Evolutionary conservation across 257 asterid species (phyloP).

Genomic region (Verbena officinalis): DNA sequence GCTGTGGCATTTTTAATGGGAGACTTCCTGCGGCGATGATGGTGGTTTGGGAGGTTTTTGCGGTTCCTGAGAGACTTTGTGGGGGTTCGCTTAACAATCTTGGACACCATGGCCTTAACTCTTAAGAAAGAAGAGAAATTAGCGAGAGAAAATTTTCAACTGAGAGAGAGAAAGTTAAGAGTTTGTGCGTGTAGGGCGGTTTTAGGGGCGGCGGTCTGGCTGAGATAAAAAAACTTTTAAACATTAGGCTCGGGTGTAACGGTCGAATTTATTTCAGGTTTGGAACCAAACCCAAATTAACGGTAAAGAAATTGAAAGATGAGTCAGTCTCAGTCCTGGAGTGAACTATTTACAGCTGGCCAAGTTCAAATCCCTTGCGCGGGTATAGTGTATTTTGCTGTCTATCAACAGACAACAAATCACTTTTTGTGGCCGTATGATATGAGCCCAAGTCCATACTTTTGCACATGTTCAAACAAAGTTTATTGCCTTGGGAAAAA

Average conservation of each 20-base stretch:
- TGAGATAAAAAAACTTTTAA: conserved; percentile 11
- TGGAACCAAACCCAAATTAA: conserved; percentile 31
- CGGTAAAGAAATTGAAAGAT: conserved; percentile 1
- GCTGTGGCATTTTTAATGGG: conserved; percentile 63
- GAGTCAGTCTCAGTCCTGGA: too few relatives aligned
- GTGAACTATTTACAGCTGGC: conserved; percentile 22
- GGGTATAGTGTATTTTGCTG: conserved; percentile 9
- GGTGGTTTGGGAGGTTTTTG: conserved; percentile 38
- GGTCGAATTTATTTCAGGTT: conserved; percentile 54
- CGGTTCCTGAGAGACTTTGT: conserved; percentile 65
- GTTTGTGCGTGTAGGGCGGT: not conserved
- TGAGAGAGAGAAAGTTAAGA: not conserved
- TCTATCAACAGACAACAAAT: not conserved
- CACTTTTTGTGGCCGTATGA: conserved; percentile 6
- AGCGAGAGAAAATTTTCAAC: too few relatives aligned
- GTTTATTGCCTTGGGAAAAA: too few relatives aligned
- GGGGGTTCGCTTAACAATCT: conserved; percentile 71
- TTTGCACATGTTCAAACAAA: not conserved
- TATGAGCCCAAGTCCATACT: not conserved
- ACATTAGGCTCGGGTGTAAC: conserved; percentile 52
- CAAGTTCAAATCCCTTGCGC: conserved; percentile 30
- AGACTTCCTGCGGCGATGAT: conserved; percentile 55
- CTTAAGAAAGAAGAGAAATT: conserved; percentile 6
- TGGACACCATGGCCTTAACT: conserved; percentile 63
- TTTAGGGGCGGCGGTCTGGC: not conserved